Conservation (phyloP, 441 rosid species). For the Eruca vesicaria region DNA sequence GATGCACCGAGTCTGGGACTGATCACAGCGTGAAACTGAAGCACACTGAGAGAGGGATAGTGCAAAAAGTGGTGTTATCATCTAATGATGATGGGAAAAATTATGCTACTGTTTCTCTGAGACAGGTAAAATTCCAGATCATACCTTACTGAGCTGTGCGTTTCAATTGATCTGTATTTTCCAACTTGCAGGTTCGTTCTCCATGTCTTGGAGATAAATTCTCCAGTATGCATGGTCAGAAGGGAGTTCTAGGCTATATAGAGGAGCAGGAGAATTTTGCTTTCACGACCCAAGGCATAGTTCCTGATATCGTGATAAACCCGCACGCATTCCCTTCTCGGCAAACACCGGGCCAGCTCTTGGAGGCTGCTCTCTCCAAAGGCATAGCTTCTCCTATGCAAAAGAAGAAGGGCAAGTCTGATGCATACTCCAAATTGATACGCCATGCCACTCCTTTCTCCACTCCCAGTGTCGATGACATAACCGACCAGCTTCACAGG, state of each 20-base stretch:
- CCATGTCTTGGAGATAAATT: conserved; percentile 97
- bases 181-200: conserved; percentile 61
- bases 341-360: conserved; percentile 94
- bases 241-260: conserved; percentile 91
- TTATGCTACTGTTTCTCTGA: conserved; percentile 76
- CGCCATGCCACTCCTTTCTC: conserved; percentile 92
- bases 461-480: conserved; percentile 63
- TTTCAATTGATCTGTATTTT: conserved; percentile 15
- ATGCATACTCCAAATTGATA: conserved; percentile 56
- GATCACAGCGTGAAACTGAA: conserved; percentile 85
- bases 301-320: conserved; percentile 87
- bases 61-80: conserved; percentile 85
- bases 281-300: conserved; percentile 89
- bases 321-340: conserved; percentile 98
- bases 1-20: conserved; percentile 72
- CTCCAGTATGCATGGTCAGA: conserved; percentile 98
- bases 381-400: conserved; percentile 69
- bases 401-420: conserved; percentile 26
- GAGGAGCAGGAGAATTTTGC: conserved; percentile 94
- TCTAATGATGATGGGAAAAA: conserved; percentile 94
- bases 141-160: not conserved
- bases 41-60: conserved; percentile 94
- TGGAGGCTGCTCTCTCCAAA: conserved; percentile 92
- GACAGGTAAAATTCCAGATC: conserved; percentile 62
- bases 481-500: conserved; percentile 91